phyloP scores from a whole-genome alignment of 768 basidiomycete species.

The Rhodosporidiobolus sp. region DNA sequence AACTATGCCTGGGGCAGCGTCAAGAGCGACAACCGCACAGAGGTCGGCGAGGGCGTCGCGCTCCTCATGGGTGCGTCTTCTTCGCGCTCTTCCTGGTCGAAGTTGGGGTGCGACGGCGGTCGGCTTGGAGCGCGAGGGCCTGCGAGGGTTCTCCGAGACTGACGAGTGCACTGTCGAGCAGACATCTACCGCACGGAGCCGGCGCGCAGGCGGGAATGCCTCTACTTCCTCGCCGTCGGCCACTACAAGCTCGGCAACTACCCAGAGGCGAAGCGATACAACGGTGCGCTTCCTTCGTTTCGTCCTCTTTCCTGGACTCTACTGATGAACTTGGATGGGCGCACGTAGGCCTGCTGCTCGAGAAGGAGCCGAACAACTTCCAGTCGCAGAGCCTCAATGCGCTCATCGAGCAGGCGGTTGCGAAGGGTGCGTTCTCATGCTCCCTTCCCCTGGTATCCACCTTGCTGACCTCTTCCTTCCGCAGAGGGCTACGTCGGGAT shows the following conservation, averaged over 20 bases:
- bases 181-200: conserved; percentile 90
- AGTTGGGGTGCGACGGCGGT: background rate
- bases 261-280: conserved; percentile 86
- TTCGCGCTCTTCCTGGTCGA: background rate
- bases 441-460: background rate
- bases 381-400: conserved; percentile 80
- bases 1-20: conserved; percentile 91
- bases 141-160: no score
- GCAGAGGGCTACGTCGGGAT: conserved; percentile 99
- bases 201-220: conserved; percentile 80
- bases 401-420: conserved; percentile 82
- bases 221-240: conserved; percentile 93
- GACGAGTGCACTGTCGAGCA: conserved; percentile 46
- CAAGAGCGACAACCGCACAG: conserved; percentile 76
- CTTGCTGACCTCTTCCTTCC: background rate
- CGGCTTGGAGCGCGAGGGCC: no score
- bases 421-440: conserved; percentile 61
- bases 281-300: conserved; percentile 61
- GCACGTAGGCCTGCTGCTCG: conserved; percentile 68
- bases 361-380: conserved; percentile 88
- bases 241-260: conserved; percentile 96
- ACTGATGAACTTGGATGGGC: background rate
- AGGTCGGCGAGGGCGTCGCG: conserved; percentile 88
- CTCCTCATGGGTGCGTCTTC: conserved; percentile 71
- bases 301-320: background rate